These are phyloP conservation scores for Sarcomyxa edulis DNA, from an alignment of 768 basidiomycete species.

Conservation along the genomic window DNA sequence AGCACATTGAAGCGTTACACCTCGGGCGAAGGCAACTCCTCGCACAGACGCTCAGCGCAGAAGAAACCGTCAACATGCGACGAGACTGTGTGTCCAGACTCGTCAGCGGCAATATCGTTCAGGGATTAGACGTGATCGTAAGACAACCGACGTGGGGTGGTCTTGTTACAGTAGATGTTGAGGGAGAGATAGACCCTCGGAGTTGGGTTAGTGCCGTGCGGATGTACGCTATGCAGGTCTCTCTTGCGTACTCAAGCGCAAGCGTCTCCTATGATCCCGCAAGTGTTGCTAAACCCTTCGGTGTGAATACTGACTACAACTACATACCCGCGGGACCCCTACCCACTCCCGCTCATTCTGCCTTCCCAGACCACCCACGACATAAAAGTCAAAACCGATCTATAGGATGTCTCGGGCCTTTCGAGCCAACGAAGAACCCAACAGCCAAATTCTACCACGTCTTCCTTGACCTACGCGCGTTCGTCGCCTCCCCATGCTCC, in stretches of 20 bases:
- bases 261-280: constrained; percentile 41
- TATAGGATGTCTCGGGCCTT: constrained; percentile 23
- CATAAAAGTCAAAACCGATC: constrained; percentile 33
- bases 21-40: constrained; percentile 89
- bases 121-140: constrained; percentile 94
- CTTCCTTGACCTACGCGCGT: constrained; percentile 86
- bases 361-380: constrained; percentile 55
- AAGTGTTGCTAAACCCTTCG: constrained; percentile 33
- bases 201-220: constrained; percentile 87
- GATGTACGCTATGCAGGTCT: constrained; percentile 88
- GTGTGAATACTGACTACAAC: constrained; percentile 48
- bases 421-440: constrained; percentile 29
- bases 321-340: constrained; percentile 39
- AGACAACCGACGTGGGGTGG: constrained; percentile 90
- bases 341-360: constrained; percentile 64
- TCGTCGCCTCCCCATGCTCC: constrained; percentile 84
- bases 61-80: constrained; percentile 79
- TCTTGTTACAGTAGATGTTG: constrained; percentile 85
- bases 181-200: constrained; percentile 72
- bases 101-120: constrained; percentile 86
- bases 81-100: constrained; percentile 84
- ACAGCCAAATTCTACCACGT: constrained; percentile 82
- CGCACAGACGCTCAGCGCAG: constrained; percentile 78
- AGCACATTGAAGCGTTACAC: constrained; percentile 88
- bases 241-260: constrained; percentile 68